Conservation (phyloP, 495 filamentous ascomycete species). For the Podospora didyma region DNA sequence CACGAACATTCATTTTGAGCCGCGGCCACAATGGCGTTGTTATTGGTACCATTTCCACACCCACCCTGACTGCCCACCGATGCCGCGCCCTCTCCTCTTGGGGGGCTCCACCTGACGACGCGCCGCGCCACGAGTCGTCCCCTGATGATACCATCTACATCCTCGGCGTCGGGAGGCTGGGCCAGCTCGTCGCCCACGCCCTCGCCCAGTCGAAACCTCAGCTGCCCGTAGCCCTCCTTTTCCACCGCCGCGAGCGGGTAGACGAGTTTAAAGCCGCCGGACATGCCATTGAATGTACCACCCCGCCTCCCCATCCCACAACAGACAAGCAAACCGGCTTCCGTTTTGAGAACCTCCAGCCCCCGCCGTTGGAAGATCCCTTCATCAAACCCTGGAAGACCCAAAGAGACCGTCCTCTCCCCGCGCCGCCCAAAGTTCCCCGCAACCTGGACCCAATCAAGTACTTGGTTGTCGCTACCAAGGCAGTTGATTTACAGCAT, state of each 20-base stretch:
- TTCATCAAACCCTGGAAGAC: too few relatives aligned
- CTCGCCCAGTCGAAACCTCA: conserved; percentile 15
- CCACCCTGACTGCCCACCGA: too few relatives aligned
- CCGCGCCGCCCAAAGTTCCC: conserved; percentile 38
- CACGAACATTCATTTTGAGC: too few relatives aligned
- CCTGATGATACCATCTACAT: conserved; percentile 29
- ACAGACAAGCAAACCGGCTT: conserved; percentile 28
- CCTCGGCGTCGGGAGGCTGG: conserved; percentile 55
- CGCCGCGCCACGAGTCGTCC: too few relatives aligned
- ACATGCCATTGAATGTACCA: conserved; percentile 15
- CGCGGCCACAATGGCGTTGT: too few relatives aligned
- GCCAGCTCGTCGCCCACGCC: conserved; percentile 38
- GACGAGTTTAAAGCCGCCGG: conserved; percentile 25
- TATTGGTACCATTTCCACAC: too few relatives aligned
- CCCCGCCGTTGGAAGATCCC: too few relatives aligned
- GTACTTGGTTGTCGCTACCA: conserved; percentile 68
- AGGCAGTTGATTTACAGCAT: too few relatives aligned
- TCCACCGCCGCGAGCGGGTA: conserved; percentile 27
- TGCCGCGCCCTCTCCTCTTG: too few relatives aligned
- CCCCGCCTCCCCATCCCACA: conserved; percentile 12
- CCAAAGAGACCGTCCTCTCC: too few relatives aligned
- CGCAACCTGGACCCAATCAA: conserved; percentile 45
- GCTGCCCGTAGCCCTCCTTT: conserved; percentile 34
- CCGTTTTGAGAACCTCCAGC: conserved; percentile 6
- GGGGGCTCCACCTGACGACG: too few relatives aligned